Conservation (phyloP, 768 basidiomycete genomes). For the Trametes elegans region DNA sequence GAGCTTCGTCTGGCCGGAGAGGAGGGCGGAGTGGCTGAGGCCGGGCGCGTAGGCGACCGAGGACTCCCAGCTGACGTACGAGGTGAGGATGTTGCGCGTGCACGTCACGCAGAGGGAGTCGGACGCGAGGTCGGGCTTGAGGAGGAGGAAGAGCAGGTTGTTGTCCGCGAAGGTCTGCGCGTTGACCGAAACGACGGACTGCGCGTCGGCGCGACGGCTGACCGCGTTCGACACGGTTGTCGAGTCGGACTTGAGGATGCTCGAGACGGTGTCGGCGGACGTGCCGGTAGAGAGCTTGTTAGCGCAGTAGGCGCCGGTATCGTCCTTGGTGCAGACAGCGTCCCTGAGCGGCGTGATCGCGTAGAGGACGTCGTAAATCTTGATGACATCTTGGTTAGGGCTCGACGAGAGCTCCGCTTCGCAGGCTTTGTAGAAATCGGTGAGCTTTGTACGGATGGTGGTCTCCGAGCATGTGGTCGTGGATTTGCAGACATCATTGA, state of each 20-base stretch:
- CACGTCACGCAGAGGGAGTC: slow-evolving; percentile 74
- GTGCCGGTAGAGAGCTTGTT: slow-evolving; percentile 40
- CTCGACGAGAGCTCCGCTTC: slow-evolving; percentile 59
- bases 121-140: slow-evolving; percentile 48
- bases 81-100: slow-evolving; percentile 69
- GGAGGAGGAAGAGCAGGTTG: slow-evolving; percentile 83
- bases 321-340: slow-evolving; percentile 78
- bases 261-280: slow-evolving; percentile 16
- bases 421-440: slow-evolving; percentile 72
- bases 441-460: slow-evolving; percentile 58
- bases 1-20: slow-evolving; percentile 62
- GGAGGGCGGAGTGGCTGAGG: slow-evolving; percentile 57
- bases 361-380: slow-evolving; percentile 82
- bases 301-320: slow-evolving; percentile 68
- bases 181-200: slow-evolving; percentile 42
- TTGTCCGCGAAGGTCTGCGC: slow-evolving; percentile 48
- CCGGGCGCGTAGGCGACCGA: slow-evolving; percentile 74
- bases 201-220: slow-evolving; percentile 26
- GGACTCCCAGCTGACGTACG: slow-evolving; percentile 78
- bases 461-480: slow-evolving; percentile 52
- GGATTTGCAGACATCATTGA: slow-evolving; percentile 55
- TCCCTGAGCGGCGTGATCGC: slow-evolving; percentile 56
- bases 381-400: slow-evolving; percentile 48
- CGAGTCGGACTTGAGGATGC: slow-evolving; percentile 29
- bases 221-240: slow-evolving; percentile 16